Percentiles rank a stretch among this genome's conserved stretches.
Evolutionary conservation across 192 early-diverging fungal genomes (phyloP).

Genomic region (Gamsiella multidivaricata): DNA sequence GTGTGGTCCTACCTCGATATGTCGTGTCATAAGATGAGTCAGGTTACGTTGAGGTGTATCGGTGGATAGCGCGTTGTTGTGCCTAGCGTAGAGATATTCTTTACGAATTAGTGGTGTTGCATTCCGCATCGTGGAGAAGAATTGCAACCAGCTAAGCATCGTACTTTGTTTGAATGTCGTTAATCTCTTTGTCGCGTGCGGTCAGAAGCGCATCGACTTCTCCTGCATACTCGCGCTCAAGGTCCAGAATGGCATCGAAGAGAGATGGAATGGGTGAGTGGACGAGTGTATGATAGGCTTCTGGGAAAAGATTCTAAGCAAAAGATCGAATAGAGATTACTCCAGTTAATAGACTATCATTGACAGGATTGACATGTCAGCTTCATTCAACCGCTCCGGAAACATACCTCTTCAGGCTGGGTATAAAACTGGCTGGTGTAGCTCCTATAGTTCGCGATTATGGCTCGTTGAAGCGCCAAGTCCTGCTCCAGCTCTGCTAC

Average conservation of each 20-base stretch:
- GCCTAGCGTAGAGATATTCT: slow-evolving; percentile 4
- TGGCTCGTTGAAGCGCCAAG: slow-evolving; percentile 30
- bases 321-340: too few relatives aligned
- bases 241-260: slow-evolving; percentile 65
- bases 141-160: too few relatives aligned
- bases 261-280: slow-evolving; percentile 65
- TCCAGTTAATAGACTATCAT: not conserved
- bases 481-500: slow-evolving; percentile 1
- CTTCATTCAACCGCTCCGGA: too few relatives aligned
- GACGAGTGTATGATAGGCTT: slow-evolving; percentile 68
- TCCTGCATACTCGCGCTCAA: slow-evolving; percentile 64
- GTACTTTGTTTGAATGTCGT: slow-evolving; percentile 48
- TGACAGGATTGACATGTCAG: not conserved
- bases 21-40: slow-evolving; percentile 47
- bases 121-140: too few relatives aligned
- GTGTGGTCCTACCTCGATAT: slow-evolving; percentile 47
- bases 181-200: slow-evolving; percentile 46
- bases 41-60: slow-evolving; percentile 34
- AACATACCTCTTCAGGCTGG: slow-evolving; percentile 61
- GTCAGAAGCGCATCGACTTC: slow-evolving; percentile 56
- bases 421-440: slow-evolving; percentile 60
- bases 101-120: too few relatives aligned
- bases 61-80: slow-evolving; percentile 21
- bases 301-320: slow-evolving; percentile 69
- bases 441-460: slow-evolving; percentile 53